Base-by-base conservation (phyloP, 768 basidiomycete species). In the Rhizopogon vulgaris region DNA sequence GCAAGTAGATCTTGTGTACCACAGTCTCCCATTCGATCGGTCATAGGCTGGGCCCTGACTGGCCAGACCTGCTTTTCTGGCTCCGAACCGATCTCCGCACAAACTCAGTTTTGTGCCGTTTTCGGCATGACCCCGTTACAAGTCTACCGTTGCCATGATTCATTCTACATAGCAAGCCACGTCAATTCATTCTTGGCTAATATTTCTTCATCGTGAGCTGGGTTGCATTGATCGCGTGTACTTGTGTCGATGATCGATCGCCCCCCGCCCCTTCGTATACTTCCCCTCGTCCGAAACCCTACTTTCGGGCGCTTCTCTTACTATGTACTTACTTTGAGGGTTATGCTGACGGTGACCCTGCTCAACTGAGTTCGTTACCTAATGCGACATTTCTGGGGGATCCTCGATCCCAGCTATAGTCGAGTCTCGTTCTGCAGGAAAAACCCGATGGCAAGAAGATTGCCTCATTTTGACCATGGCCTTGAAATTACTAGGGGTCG, bases 1-100 rank as follows among this genome's bases (percentile, higher is more conserved):
- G 57, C 47, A 54, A 18, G 51, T 9, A 46, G 63, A 64, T 69
- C 62, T 68, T 66, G 64, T 67, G 67, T 69, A 68, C 64, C 61
- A 65, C 57, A 58, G 57, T 30, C 28, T 56, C 63, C 56, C 63
- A 59, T 60, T 57, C 68, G 67, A 68, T 68, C 67, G 66, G 62
- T 70, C 67, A 65, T 55, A 51, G 47, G 27, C 55, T 30, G 52
- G 51, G 14, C 51, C 48, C 15, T 27, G 68, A 58, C 64, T 65
- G 58, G 59, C 66, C 64, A 68, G 66, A 69, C 62, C 54, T 18
- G 15, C 34, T 1, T 49, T 56, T 69, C 63, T 65, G 38, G 55
- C 48, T 47, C 48, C 48, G 48, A 49, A 48, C 41, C 43, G 32
- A 64, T 64, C 68, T 68, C 68, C 68, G 68, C 66, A 66, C 49